Conservation (phyloP, 768 basidiomycete species). For the Termitomyces sp. region DNA sequence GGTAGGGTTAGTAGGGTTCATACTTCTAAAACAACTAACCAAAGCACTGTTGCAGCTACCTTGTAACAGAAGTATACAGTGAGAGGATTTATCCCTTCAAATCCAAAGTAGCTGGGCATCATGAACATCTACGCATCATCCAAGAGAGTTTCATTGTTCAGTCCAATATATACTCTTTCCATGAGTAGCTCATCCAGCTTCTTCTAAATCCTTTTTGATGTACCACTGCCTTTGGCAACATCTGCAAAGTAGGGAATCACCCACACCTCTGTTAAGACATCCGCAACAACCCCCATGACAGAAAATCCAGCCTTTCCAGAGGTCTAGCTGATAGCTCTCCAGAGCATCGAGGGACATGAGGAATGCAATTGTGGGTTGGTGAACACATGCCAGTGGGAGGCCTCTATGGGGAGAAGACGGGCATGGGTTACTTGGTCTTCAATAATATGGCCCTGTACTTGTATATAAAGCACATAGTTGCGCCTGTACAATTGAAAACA, state of each 20-base stretch:
- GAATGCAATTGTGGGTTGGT: constrained; percentile 1
- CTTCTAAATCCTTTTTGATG: background rate
- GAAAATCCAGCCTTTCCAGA: background rate
- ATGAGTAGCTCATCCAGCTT: background rate
- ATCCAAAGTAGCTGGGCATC: constrained; percentile 65
- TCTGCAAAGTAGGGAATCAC: background rate
- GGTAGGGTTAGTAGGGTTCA: too few species aligned
- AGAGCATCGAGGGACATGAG: background rate
- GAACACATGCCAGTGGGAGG: background rate
- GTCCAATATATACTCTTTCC: background rate
- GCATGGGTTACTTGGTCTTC: constrained; percentile 1
- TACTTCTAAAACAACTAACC: background rate
- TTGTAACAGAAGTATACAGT: constrained; percentile 66
- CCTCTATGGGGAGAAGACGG: background rate
- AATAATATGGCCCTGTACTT: background rate
- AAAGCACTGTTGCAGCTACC: constrained; percentile 5
- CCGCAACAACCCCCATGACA: background rate
- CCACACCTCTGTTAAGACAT: background rate
- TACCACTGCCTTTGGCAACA: background rate
- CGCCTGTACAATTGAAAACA: background rate
- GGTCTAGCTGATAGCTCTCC: background rate
- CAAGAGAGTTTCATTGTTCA: constrained; percentile 17
- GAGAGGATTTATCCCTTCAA: constrained; percentile 69
- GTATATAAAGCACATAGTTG: background rate
- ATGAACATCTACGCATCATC: constrained; percentile 69